A percentile compares a stretch with the other conserved stretches of the same genome.
phyloP scores from a whole-genome alignment of 495 filamentous ascomycete genomes.

The Penicillium angulare region DNA sequence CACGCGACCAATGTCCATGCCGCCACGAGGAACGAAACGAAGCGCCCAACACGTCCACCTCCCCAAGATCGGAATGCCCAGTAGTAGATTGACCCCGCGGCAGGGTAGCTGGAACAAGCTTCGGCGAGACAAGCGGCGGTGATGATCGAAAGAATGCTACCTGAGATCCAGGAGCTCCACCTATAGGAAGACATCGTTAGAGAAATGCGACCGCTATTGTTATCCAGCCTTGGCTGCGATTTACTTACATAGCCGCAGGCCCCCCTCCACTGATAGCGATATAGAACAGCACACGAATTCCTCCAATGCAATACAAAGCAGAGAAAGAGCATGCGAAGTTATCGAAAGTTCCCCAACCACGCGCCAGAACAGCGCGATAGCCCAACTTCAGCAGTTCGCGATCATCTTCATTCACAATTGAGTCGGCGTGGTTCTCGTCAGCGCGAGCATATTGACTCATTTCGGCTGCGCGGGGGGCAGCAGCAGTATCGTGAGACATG shows the following conservation, averaged over 20 bases:
- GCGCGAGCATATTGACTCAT: conserved; percentile 5
- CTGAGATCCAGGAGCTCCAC: conserved; percentile 39
- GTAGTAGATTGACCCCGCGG: conserved; percentile 38
- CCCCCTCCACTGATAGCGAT: conserved; percentile 35
- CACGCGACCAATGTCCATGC: conserved; percentile 38
- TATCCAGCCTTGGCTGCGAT: neutral
- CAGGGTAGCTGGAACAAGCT: conserved; percentile 34
- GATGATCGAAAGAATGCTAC: conserved; percentile 35
- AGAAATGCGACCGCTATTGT: neutral
- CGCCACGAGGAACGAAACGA: conserved; percentile 34
- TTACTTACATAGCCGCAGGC: conserved; percentile 29
- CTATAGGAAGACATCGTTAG: conserved; percentile 12
- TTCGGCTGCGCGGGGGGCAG: conserved; percentile 9
- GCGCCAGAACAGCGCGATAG: conserved; percentile 30
- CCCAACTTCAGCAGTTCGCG: conserved; percentile 32
- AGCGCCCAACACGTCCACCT: conserved; percentile 27
- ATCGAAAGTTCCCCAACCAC: conserved; percentile 32
- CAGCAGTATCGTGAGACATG: neutral
- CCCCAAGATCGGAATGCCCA: conserved; percentile 39
- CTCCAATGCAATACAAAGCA: conserved; percentile 32
- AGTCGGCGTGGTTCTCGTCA: conserved; percentile 2
- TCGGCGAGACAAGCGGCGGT: conserved; percentile 36
- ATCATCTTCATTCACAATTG: conserved; percentile 30
- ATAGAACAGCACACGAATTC: conserved; percentile 34
- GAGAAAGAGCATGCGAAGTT: conserved; percentile 39